Base-by-base conservation (phyloP, 805 yeast species). In the Ogataea angusta region DNA sequence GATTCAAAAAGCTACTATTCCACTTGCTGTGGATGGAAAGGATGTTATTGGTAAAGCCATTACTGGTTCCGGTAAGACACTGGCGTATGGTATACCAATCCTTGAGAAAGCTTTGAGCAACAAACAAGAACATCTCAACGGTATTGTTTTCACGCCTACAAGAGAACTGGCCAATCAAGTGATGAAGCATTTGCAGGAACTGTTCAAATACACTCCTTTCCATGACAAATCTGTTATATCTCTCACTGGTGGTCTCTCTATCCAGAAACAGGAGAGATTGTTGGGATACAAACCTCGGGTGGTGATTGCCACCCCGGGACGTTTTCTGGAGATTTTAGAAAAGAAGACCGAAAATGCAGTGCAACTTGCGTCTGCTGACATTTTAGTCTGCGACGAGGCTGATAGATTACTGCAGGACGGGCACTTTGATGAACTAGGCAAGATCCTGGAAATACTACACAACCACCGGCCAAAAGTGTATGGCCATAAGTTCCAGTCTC, bases 81-180 rank as follows among this genome's bases (percentile, higher is more conserved):
- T 90, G 43, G 99, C 99, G 0, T 93, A 87, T 61, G 96, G 96
- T 33, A 77, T 93, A 19, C 97, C 99, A 8, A 82, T 95, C 21
- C 62, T 93, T 45, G 96, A 91, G 56, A 76, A 72, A 44, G 74
- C 76, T 43, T 52, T 79, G 14, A 42, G 51, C 12, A 60, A 53
- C 23, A 34, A 33, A 7, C 30, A 36, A 6, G 59, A 54, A 13
- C 55, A 71, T 16, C 90, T 95, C 3, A 67, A 79, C 4, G 98
- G 89, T 4, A 68, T 93, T 10, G 76, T 93, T 21, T 85, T 93
- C 56, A 84, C 96, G 0, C 99, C 99, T 23, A 93, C 99, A 0
- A 76, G 99, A 70, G 99, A 93, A 62, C 73, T 93, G 54, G 98
- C 96, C 0, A 91, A 85, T 49, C 99, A 93, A 66, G 96, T 93